Base-by-base conservation (phyloP, 192 early-diverging fungal genomes). In the Phycomyces nitens region DNA sequence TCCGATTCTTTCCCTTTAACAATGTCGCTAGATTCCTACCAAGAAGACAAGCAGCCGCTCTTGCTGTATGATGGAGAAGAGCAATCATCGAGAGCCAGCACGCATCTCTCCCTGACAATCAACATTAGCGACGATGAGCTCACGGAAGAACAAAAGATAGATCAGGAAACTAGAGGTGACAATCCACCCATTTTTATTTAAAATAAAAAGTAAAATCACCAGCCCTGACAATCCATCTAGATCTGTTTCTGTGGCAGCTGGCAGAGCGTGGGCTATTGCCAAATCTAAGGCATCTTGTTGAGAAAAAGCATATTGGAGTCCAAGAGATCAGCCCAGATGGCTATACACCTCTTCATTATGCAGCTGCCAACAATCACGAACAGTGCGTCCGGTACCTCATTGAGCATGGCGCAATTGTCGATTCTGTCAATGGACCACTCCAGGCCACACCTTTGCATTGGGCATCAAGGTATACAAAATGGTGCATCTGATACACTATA, bases 391-490 rank as follows among this genome's bases (percentile, higher is more conserved):
- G 84, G 65, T 93, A 83, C 59, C 75, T 98, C 39, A 75, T 96
- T 42, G 92, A 94, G 66, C 70, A 81, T 42, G 87, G 89, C 34
- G 92, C 92, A 0, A 80, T 84, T 39, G 74, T 95, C 22, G 86
- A 98, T 72, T 79, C 81, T 3, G 59, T 80, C 50, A 90, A 89
- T 56, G 88, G 87, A 41, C 88, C 92, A n/a, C 77, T 91, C 20
- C 68, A 78, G n/a, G 92, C 94, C 2, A 89, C 94, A 18, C 93
- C 95, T 7, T 72, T 99, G 58, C 95, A 97, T 60, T 99, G 96
- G 96, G 95, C 95, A 21, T 68, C 88, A 55, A 81, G 91, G 84
- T 34, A n/a, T 87, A 70, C 58, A 21, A 8, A 1, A 50, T 23
- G 34, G 34, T 11, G 9, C 1, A n/a, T n/a, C 41, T 0, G 29